A percentile compares a stretch with the other conserved stretches of the same genome.
Conservation (phyloP, 306 rosid genomes). For the barrel medic (Medicago truncatula) region MtrunA17r5.0-ANR NC_053048.1:34030001-34030500, state of each 20-base stretch:
- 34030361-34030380: constrained; percentile 90
- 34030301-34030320: constrained; percentile 96
- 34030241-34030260: constrained; percentile 92
- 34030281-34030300: constrained; percentile 95
- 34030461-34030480: constrained; percentile 80
- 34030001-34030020: neutral
- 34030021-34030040: constrained; percentile 10
- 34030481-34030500: constrained; percentile 81
- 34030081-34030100: constrained; percentile 3
- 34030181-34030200: constrained; percentile 94
- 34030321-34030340: constrained; percentile 79
- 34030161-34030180: constrained; percentile 90
- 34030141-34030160: constrained; percentile 63
- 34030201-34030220: constrained; percentile 97
- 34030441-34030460: constrained; percentile 95
- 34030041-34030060: neutral
- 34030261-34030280: constrained; percentile 85
- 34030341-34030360: constrained; percentile 91
- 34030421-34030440: constrained; percentile 96
- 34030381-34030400: constrained; percentile 87
- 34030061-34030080: constrained; percentile 19
- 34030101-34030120: constrained; percentile 17
- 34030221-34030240: constrained; percentile 95
- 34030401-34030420: constrained; percentile 87
- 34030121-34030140: constrained; percentile 21